Conservation (phyloP, 148 eudicot genomes). For the Camellia sinensis region DNA sequence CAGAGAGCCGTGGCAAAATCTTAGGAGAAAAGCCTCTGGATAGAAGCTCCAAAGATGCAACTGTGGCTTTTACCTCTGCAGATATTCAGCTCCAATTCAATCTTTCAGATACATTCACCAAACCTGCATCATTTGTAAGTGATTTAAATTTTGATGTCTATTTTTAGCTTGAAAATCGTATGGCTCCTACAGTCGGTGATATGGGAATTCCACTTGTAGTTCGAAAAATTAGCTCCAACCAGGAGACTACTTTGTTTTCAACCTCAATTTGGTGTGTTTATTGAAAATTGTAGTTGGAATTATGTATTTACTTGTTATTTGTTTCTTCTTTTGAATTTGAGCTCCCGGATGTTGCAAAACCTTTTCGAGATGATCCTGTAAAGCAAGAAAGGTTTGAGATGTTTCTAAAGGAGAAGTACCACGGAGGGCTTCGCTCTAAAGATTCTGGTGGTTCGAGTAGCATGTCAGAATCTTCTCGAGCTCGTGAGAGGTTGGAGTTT, state of each 20-base stretch:
- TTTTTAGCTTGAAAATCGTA: neutral
- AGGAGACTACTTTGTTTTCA: neutral
- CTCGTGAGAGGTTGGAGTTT: slow-evolving; percentile 93
- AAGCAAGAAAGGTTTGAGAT: slow-evolving; percentile 95
- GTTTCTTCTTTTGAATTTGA: slow-evolving; percentile 20
- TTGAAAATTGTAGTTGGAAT: neutral
- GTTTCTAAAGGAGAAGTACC: slow-evolving; percentile 80
- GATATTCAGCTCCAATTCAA: slow-evolving; percentile 47
- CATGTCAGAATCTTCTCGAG: slow-evolving; percentile 91
- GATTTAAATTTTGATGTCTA: slow-evolving; percentile 2
- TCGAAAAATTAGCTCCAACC: neutral
- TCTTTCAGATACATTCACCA: slow-evolving; percentile 74
- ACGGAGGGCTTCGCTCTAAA: slow-evolving; percentile 83
- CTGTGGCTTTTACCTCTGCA: slow-evolving; percentile 29
- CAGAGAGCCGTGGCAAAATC: slow-evolving; percentile 80
- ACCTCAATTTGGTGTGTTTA: neutral
- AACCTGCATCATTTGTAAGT: slow-evolving; percentile 85
- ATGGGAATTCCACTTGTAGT: neutral
- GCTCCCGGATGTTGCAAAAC: slow-evolving; percentile 53
- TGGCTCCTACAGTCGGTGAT: neutral
- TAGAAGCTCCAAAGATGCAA: slow-evolving; percentile 49
- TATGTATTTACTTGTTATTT: neutral
- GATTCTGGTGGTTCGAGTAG: slow-evolving; percentile 65
- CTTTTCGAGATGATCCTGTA: slow-evolving; percentile 74
- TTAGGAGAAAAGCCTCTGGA: slow-evolving; percentile 85